A percentile compares a stretch with the other conserved stretches of the same genome.
phyloP scores from a whole-genome alignment of 2,329 filamentous ascomycete genomes.

The Exophiala alcalophila region DNA sequence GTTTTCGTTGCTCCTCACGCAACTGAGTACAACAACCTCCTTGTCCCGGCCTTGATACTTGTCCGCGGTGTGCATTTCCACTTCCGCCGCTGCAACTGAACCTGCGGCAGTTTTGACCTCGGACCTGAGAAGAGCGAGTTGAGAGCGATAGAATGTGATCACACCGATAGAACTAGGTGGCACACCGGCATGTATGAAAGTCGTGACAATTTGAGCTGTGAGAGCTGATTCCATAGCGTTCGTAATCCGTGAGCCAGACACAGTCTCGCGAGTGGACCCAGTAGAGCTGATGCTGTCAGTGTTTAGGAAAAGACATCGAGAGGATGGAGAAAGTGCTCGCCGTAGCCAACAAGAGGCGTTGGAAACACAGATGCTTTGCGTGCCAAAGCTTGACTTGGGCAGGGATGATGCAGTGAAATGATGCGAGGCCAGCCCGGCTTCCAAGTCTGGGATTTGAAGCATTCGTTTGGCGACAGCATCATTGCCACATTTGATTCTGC shows the following conservation, averaged over 20 bases:
- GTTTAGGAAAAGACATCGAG: constrained; percentile 82
- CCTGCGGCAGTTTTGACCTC: constrained; percentile 53
- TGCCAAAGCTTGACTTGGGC: constrained; percentile 9
- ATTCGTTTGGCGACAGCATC: constrained; percentile 67
- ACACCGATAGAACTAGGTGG: constrained; percentile 77
- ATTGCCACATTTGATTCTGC: constrained; percentile 83
- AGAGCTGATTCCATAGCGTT: constrained; percentile 80
- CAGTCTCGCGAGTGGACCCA: constrained; percentile 55
- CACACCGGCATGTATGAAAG: constrained; percentile 72
- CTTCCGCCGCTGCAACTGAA: constrained; percentile 48
- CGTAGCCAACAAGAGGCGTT: constrained; percentile 69
- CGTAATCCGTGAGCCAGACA: constrained; percentile 79
- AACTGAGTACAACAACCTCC: constrained; percentile 80
- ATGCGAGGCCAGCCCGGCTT: constrained; percentile 53
- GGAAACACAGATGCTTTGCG: constrained; percentile 31
- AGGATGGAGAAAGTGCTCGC: constrained; percentile 64
- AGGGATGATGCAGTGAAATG: constrained; percentile 56
- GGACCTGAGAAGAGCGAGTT: constrained; percentile 78
- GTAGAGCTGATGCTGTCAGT: constrained; percentile 71
- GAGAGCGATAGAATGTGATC: constrained; percentile 94
- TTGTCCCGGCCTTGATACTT: constrained; percentile 97
- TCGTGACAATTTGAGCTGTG: constrained; percentile 74
- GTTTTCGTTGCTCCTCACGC: constrained; percentile 81
- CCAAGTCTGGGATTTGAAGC: constrained; percentile 65
- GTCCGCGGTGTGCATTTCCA: constrained; percentile 96